These are phyloP conservation scores for Verticillium longisporum DNA, from an alignment of 2,329 filamentous ascomycete genomes.

Conservation along the genomic window DNA sequence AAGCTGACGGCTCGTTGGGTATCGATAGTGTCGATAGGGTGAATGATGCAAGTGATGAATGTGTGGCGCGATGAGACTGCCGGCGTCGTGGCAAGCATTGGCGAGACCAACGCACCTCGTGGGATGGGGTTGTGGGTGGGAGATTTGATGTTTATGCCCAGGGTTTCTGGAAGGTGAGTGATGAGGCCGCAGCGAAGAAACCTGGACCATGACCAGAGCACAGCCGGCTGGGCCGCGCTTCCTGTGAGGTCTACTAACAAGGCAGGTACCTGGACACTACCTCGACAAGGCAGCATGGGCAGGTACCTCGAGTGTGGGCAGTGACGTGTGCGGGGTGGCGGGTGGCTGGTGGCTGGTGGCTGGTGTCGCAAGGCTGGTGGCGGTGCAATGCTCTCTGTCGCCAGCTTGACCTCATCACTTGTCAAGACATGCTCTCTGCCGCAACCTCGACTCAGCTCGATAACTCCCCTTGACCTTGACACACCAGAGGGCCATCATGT, in stretches of 20 bases:
- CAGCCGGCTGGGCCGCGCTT: not conserved
- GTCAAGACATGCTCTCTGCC: not conserved
- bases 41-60: not conserved
- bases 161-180: not conserved
- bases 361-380: slow-evolving; percentile 10
- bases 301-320: not conserved
- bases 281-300: not conserved
- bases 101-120: not conserved
- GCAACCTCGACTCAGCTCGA: slow-evolving; percentile 7
- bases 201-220: slow-evolving; percentile 1
- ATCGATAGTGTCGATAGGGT: not conserved
- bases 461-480: not conserved
- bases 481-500: slow-evolving; percentile 1
- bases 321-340: slow-evolving; percentile 14
- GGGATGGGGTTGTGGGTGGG: slow-evolving; percentile 6
- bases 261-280: too few relatives aligned
- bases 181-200: not conserved
- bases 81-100: not conserved
- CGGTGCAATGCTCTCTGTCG: slow-evolving; percentile 8
- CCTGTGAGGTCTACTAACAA: too few relatives aligned
- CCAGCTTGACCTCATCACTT: slow-evolving; percentile 12
- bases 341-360: slow-evolving; percentile 3
- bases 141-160: slow-evolving; percentile 9
- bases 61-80: not conserved
- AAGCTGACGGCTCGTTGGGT: not conserved